Conservation (phyloP, 73 alveolate species). For the Paramecium octaurelia region DNA sequence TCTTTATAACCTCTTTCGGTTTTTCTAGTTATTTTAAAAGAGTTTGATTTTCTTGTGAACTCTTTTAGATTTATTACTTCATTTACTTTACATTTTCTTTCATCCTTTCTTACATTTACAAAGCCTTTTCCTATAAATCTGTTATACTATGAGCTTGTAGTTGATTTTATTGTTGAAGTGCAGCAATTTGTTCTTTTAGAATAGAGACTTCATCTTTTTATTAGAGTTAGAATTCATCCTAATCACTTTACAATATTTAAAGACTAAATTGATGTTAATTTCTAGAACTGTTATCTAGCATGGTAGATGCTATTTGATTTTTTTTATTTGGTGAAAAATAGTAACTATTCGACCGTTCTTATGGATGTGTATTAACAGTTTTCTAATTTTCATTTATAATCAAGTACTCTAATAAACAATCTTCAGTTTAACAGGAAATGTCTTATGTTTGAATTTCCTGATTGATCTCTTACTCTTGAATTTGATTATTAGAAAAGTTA, state of each 20-base stretch:
- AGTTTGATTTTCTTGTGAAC: not conserved
- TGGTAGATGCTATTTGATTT: not conserved
- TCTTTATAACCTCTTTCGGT: not conserved
- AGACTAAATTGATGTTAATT: not conserved
- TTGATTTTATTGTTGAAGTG: not conserved
- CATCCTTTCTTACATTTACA: not conserved
- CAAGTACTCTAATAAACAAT: not conserved
- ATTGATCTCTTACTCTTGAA: not conserved
- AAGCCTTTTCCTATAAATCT: not conserved
- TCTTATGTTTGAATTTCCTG: not conserved
- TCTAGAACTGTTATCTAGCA: not conserved
- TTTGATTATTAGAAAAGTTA: not conserved
- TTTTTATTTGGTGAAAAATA: not conserved
- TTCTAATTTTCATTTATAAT: not conserved
- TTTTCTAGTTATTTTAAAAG: not conserved
- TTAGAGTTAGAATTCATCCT: not conserved
- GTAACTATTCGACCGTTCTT: not conserved
- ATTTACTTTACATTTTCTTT: not conserved
- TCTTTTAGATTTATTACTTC: not conserved
- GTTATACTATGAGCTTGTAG: not conserved
- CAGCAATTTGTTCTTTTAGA: not conserved
- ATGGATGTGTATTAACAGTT: not conserved
- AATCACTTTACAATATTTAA: not conserved
- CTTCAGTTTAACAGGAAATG: not conserved
- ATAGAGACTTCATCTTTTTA: not conserved